Base-by-base conservation (phyloP, 441 rosid species). In the Bocquillonia castaneifolia region DNA sequence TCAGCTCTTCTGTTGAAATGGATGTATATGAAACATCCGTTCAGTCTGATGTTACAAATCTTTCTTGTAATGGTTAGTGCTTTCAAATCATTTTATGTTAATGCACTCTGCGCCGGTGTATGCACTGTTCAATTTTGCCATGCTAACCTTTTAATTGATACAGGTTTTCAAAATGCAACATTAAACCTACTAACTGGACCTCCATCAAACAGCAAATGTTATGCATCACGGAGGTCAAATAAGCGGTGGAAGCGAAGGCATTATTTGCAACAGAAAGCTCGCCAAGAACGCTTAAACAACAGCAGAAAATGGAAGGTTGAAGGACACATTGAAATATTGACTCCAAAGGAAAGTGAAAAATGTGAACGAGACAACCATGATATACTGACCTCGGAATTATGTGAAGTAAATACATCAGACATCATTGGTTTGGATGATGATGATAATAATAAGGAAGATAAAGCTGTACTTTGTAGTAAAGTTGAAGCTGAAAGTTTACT, bases 271-370 rank as follows among this genome's bases (percentile, higher is more conserved):
- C 97, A 84, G 66, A 89, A 78, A 79, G 98, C 97, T 77, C 87
- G 94, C 60, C 94, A 87, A 77, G 99, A 92, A 75, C 91, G 91
- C 59, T 80, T 91, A 72, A 94, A 88, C 80, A 88, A 75, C 81
- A 90, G 89, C 77, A 85, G 92, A 81, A 92, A 94, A 77, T 85
- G 99, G 96, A 94, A 90, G 83, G 85, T 87, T 64, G 99, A 94
- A 76, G 89, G 83, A 66, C 76, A 65, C 68, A 40, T 67, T 22
- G 87, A 82, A 61, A 77, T 67, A 48, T 69, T 68, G 64, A 48
- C 69, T 60, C 59, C 62, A 71, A 80, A 85, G 68, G 80, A 72
- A 66, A 73, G 79, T 64, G 77, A 42, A 53, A 77, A 67, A 31
- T 73, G 64, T 67, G 80, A 81, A 65, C 64, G 62, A 22, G 68